Evolutionary conservation across 1,139 yeast genomes (phyloP), one percentile per base, ranked within the genome.

Genomic region (Diutina siamensis): DNA sequence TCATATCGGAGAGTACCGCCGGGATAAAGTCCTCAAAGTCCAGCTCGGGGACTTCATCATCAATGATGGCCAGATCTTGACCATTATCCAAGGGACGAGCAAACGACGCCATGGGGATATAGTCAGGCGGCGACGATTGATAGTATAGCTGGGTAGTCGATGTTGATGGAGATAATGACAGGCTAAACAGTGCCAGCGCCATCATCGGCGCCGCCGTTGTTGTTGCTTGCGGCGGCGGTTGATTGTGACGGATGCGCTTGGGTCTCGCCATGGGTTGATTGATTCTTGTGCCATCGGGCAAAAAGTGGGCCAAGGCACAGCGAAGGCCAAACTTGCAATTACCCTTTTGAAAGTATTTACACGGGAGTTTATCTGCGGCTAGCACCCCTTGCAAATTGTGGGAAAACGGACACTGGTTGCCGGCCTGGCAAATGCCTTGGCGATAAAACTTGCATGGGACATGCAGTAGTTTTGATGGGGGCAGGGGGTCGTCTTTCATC

Each of bases 341-440:
- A 12, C 97, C 97, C 65, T 85, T 85, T 57, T 84, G 94, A 61
- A 86, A 89, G 61, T 88, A 89, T 67, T 87, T 88, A 71, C 97
- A 89, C 8, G 95, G 94, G 31, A 83, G 74, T 51, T 76, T 76
- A 50, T 82, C 88, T 31, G 74, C 74, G 22, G 70, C 71, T 40
- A 72, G 66, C 17, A 74, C 62, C 2, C 78, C 71, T 47, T 81
- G 86, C 47, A 78, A 62, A 44, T 84, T 75, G 60, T 92, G 97
- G 40, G 94, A 82, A 57, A 92, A 92, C 2, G 97, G 97, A 61
- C 97, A 92, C 2, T 92, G 72, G 48, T 68, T 70, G 12, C 97
- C 97, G 1, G 97, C 97, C 63, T 88, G 97, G 62, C 97, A 89
- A 18, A 84, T 78, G 0, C 97, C 97, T 59, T 88, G 96, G 51